Conservation (phyloP, 140 eudicot species). For the Bidens hawaiensis region DNA sequence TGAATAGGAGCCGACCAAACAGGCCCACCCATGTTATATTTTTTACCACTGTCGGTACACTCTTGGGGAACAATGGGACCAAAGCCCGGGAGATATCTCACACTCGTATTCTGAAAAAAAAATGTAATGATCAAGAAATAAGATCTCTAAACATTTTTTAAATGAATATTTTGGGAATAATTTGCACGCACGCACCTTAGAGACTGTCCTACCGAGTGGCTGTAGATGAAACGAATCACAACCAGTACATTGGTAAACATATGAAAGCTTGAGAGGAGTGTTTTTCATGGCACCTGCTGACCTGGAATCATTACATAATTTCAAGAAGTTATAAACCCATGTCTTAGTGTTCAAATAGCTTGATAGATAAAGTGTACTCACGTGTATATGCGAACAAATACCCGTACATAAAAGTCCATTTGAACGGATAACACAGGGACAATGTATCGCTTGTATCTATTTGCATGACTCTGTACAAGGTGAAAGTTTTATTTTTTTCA, state of each 20-base stretch:
- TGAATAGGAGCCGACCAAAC: constrained; percentile 99
- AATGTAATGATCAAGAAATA: not conserved
- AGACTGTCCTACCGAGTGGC: constrained; percentile 77
- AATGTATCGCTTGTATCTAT: constrained; percentile 87
- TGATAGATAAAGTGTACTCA: constrained; percentile 31
- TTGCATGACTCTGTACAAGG: constrained; percentile 91
- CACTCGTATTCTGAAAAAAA: constrained; percentile 64
- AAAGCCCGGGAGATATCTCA: constrained; percentile 88
- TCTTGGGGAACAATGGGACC: constrained; percentile 84
- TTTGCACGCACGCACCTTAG: constrained; percentile 62
- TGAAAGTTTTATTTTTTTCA: not conserved
- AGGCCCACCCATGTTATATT: constrained; percentile 92
- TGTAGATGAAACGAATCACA: constrained; percentile 98
- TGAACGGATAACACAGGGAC: constrained; percentile 90
- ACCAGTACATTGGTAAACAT: constrained; percentile 87
- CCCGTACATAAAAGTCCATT: constrained; percentile 95
- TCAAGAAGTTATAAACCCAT: not conserved
- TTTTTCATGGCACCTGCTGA: constrained; percentile 88
- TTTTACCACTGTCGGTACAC: constrained; percentile 84
- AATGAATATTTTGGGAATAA: not conserved
- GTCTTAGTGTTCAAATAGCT: not conserved
- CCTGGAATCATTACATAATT: constrained; percentile 19
- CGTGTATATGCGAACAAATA: constrained; percentile 91
- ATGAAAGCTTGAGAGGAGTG: constrained; percentile 89
- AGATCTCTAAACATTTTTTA: not conserved